A percentile compares a stretch with the other conserved stretches of the same genome.
phyloP scores from a whole-genome alignment of 805 yeast genomes.

The Millerozyma acaciae region DNA sequence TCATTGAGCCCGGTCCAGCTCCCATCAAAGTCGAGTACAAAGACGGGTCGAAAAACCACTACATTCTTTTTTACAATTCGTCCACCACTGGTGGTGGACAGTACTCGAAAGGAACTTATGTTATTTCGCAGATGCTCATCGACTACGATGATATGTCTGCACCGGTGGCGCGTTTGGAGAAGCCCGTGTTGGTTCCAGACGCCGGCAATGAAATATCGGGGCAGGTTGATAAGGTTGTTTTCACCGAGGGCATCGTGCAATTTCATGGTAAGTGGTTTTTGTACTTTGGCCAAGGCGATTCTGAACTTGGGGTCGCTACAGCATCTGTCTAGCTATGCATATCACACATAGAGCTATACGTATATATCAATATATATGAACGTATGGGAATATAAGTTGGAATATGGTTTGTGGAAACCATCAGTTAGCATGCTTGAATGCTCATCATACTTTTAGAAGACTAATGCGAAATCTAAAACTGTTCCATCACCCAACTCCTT shows the following conservation, averaged over 20 bases:
- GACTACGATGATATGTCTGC: conserved; percentile 37
- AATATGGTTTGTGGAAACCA: too few relatives aligned
- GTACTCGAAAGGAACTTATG: conserved; percentile 27
- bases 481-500: too few relatives aligned
- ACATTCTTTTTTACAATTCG: conserved; percentile 36
- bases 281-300: conserved; percentile 43
- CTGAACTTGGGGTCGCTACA: conserved; percentile 41
- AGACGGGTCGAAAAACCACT: conserved; percentile 26
- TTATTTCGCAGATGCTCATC: conserved; percentile 37
- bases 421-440: too few relatives aligned
- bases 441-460: too few relatives aligned
- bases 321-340: conserved; percentile 20
- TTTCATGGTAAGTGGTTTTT: conserved; percentile 39
- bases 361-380: too few relatives aligned
- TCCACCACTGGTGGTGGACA: conserved; percentile 35
- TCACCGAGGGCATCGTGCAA: conserved; percentile 42
- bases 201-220: conserved; percentile 32
- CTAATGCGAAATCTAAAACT: too few relatives aligned
- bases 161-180: conserved; percentile 36
- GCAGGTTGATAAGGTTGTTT: conserved; percentile 40
- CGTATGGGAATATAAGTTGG: too few relatives aligned
- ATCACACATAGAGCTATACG: too few relatives aligned
- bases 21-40: conserved; percentile 27
- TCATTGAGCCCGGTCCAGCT: conserved; percentile 42
- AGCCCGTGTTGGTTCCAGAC: conserved; percentile 34